Evolutionary conservation across 768 basidiomycete genomes (phyloP), one percentile per base, ranked within the genome.

Genomic region (Mycena metata): DNA sequence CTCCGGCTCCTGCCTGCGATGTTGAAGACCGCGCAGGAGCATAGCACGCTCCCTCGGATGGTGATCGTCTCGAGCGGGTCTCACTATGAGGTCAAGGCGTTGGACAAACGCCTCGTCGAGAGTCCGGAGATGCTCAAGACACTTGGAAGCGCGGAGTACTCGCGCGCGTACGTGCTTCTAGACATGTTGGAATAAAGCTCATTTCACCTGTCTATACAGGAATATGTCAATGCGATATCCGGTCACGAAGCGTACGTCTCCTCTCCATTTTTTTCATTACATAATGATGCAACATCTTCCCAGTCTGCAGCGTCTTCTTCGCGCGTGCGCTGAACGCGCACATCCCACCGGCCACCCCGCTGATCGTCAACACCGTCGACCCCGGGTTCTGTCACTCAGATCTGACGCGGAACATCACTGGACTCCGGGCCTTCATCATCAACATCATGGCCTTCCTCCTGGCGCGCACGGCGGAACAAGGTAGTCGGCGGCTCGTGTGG

Each of bases 361-460:
- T 76, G 3, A 49, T 71, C 16, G 64, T 73, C 33, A 66, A 60
- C 54, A 50, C 72, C 21, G 57, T 70, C 8, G 46, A 60, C 21
- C 75, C 76, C 16, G 76, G 76, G 5, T 70, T 73, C 46, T 74
- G 73, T 50, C 51, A 65, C 55, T 74, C 74, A 3, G 70, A 72
- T 24, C 67, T 76, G 11, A 54, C 39, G 13, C 66, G 71, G 15
- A 26, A 54, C 16, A 36, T 71, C 35, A 16, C 39, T 0, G 46
- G 46, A 0, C 0, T 66, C 5, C 7, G 17, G 7, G 50, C 49
- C 8, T 19, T 36, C 8, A 2, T 70, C 6, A 41, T 51, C 26
- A 19, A 19, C 15, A 12, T 66, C 42, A 62, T 71, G 49, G 51
- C 69, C 43, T 2, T 2, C 3, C 4, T 58, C 10, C 35, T 77